Base-by-base conservation (phyloP, 257 asterid species). In the Solanum appendiculatum region DNA sequence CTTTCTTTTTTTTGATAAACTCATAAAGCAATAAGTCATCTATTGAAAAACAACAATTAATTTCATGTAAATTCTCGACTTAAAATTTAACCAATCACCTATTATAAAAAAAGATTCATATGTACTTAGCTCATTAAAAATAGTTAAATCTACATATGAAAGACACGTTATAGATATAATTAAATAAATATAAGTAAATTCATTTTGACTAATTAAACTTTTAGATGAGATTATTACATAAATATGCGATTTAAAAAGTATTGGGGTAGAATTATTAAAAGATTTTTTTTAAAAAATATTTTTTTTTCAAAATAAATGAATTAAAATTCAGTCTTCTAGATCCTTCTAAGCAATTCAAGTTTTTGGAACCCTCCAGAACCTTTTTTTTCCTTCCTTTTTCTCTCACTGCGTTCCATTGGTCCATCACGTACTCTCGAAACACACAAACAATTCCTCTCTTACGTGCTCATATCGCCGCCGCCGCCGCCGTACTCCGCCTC, bases 131-230 rank as follows among this genome's bases (percentile, higher is more conserved):
- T 60, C 33, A 60, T 1, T 9, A 60, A 33, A 60, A 60, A 60
- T 23, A 3, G 2, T 1, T n/a, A 42, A 42, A 42, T 42, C 12
- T 8, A 42, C 13, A 1, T 15, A 14, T 14, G 20, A 48, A 48
- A 48, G 5, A 15, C 23, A 54, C 58, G 23, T 51, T 15, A 18
- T 15, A 51, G 5, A 5, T 51, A 5, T 51, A 15, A 51, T 7
- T 51, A 15, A 51, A 16, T 51, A 16, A 51, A 51, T 51, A 16
- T 3, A 68, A 29, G 9, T 27, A 64, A 15, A 12, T 25, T 64
- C 18, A 0, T 8, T 11, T 4, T 8, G 11, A 64, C 8, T 0
- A 64, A 5, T 25, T 25, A 4, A 11, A 0, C 2, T 66, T 66
- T 68, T 68, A 6, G 5, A 66, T 66, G 4, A 51, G 1, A 51